phyloP scores from a whole-genome alignment of 257 asterid species.

The Forsythia viridissima region DNA sequence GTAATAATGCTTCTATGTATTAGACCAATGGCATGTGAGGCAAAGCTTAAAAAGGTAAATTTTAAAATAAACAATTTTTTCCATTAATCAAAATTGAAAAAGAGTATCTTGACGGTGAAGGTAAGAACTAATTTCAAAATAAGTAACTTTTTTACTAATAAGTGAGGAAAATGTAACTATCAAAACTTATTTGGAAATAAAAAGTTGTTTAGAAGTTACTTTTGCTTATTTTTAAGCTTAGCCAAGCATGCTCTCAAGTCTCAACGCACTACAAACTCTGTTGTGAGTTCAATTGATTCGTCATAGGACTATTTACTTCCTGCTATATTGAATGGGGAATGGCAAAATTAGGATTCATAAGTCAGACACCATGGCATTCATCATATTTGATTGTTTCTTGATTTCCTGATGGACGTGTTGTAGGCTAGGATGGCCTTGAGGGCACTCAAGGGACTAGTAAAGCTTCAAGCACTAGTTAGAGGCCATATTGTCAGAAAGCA shows the following conservation, averaged over 20 bases:
- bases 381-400: conserved; percentile 13
- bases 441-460: conserved; percentile 88
- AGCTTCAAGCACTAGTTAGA: conserved; percentile 93
- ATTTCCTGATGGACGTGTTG: conserved; percentile 5
- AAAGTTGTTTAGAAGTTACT: not conserved
- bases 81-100: not conserved
- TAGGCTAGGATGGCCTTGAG: conserved; percentile 91
- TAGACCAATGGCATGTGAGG: not conserved
- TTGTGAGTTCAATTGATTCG: no score
- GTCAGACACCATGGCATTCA: not conserved
- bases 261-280: conserved; percentile 34
- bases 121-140: not conserved
- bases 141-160: no score
- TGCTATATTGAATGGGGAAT: conserved; percentile 15
- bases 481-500: conserved; percentile 89
- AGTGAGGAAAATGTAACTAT: no score
- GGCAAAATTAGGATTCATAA: conserved; percentile 43
- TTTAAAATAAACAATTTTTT: not conserved
- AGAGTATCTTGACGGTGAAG: not conserved
- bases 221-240: conserved; percentile 6
- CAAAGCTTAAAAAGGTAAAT: no score
- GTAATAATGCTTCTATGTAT: not conserved
- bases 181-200: no score
- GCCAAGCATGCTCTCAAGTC: conserved; percentile 36
- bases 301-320: no score